Evolutionary conservation across 129 eudicot species (phyloP).

Genomic region (Silybum marianum): DNA sequence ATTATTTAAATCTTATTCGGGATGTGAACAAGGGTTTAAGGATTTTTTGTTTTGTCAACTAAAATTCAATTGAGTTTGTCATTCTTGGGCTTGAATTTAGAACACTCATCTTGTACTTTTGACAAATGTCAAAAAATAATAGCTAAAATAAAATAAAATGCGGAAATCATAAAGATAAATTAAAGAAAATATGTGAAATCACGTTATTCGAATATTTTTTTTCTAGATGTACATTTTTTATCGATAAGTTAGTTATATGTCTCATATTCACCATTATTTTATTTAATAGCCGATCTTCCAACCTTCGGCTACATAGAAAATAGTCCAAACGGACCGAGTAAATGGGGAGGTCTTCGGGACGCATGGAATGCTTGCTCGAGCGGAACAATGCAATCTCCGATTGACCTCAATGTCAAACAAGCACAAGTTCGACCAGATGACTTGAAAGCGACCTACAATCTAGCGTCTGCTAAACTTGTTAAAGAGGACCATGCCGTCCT

Average conservation of each 20-base stretch:
- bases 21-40: too few species aligned
- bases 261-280: not conserved
- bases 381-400: constrained; percentile 51
- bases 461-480: constrained; percentile 40
- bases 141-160: too few species aligned
- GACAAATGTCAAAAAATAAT: too few species aligned
- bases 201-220: not conserved
- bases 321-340: constrained; percentile 33
- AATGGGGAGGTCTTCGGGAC: constrained; percentile 45
- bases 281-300: not conserved
- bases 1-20: too few species aligned
- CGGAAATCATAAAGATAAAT: too few species aligned
- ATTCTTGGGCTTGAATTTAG: too few species aligned
- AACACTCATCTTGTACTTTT: too few species aligned
- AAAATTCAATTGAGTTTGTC: too few species aligned
- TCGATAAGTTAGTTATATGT: not conserved
- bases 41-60: too few species aligned
- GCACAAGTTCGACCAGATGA: constrained; percentile 7
- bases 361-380: constrained; percentile 36
- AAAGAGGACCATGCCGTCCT: constrained; percentile 37
- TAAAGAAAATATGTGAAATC: not conserved
- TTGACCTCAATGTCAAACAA: constrained; percentile 25
- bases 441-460: constrained; percentile 42
- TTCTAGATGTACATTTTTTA: not conserved
- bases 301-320: constrained; percentile 28